Evolutionary conservation across 2,329 filamentous ascomycete species (phyloP).

Genomic region (Fusarium continuum): DNA sequence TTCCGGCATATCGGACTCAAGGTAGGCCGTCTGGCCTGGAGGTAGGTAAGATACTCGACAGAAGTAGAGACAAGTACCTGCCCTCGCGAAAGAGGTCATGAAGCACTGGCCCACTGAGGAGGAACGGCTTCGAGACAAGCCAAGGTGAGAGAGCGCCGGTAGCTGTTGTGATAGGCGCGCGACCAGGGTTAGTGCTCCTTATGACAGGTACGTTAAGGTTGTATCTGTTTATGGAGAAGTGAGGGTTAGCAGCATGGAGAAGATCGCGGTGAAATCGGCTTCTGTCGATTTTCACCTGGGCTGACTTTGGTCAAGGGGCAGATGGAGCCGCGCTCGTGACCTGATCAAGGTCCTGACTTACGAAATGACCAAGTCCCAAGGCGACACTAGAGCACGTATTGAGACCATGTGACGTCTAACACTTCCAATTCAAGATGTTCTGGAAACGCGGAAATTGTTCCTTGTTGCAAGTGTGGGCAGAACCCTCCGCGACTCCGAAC

Average conservation of each 20-base stretch:
- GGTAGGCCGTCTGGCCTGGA: background rate
- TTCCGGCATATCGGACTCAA: constrained; percentile 18
- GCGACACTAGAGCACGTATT: constrained; percentile 20
- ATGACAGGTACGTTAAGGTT: background rate
- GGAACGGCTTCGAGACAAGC: constrained; percentile 1
- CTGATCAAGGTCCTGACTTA: constrained; percentile 6
- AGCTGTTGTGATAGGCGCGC: constrained; percentile 31
- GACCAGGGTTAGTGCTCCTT: constrained; percentile 8
- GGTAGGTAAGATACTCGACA: background rate
- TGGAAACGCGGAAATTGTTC: constrained; percentile 28
- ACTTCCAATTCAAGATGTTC: constrained; percentile 9
- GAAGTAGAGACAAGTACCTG: constrained; percentile 8
- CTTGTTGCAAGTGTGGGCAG: constrained; percentile 11
- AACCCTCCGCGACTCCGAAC: constrained; percentile 30
- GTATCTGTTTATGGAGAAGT: constrained; percentile 7
- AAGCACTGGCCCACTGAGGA: background rate
- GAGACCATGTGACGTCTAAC: constrained; percentile 28
- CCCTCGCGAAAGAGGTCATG: background rate
- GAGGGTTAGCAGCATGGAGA: background rate
- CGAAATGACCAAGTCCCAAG: constrained; percentile 28
- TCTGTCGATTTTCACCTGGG: constrained; percentile 30
- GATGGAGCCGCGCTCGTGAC: constrained; percentile 25
- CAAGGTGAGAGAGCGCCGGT: constrained; percentile 2
- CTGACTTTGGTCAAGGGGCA: constrained; percentile 25
- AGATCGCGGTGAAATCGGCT: constrained; percentile 8